Evolutionary conservation across 345 rosid genomes (phyloP).

Genomic region (Rhizophora mangle): DNA sequence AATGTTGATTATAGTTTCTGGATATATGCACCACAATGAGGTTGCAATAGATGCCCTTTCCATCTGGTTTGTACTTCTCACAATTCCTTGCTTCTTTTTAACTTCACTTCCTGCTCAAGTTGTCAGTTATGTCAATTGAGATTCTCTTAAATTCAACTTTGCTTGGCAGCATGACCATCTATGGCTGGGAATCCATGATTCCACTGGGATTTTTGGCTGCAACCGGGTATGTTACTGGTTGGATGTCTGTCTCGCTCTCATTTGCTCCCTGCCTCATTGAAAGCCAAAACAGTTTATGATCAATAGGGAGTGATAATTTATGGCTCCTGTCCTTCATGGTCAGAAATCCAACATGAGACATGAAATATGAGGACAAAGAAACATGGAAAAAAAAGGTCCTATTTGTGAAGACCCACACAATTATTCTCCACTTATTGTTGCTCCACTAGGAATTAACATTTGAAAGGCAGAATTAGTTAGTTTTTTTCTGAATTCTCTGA

Average conservation of each 20-base stretch:
- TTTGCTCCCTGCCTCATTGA: background rate
- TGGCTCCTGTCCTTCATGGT: too few species aligned
- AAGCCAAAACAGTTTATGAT: background rate
- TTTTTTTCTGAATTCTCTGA: too few species aligned
- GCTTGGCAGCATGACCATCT: constrained; percentile 39
- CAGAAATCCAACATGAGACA: too few species aligned
- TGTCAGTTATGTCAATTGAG: background rate
- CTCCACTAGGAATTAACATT: background rate
- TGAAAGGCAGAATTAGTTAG: background rate
- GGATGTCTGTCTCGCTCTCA: background rate
- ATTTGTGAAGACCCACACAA: too few species aligned
- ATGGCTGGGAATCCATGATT: constrained; percentile 59
- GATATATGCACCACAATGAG: constrained; percentile 39
- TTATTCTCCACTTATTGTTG: too few species aligned
- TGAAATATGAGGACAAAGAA: too few species aligned
- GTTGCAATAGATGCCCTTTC: constrained; percentile 55
- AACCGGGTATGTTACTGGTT: constrained; percentile 42
- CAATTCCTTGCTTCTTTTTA: background rate
- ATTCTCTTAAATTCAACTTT: background rate
- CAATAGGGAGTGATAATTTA: background rate
- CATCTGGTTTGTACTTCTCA: constrained; percentile 36
- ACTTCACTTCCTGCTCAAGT: background rate
- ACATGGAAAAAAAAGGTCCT: too few species aligned
- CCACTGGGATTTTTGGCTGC: constrained; percentile 62
- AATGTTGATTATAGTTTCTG: constrained; percentile 45